These are phyloP conservation scores for Haplosporangium sp. DNA, from an alignment of 371 early-diverging fungal genomes.

Conservation along the genomic window DNA sequence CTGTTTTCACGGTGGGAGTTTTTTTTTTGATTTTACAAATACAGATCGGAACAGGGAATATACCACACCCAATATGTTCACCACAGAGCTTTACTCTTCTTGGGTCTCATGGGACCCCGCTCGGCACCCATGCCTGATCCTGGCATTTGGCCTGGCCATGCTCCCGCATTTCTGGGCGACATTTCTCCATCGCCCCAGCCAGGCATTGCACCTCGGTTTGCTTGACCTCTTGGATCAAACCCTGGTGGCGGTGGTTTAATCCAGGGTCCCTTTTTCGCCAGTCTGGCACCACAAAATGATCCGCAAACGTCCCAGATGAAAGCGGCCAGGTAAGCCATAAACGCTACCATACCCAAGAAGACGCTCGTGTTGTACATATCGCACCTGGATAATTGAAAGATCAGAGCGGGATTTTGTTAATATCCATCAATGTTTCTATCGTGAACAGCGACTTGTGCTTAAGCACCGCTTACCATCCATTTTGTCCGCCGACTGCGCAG, in stretches of 20 bases:
- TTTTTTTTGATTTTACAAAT: neutral
- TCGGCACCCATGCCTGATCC: slow-evolving; percentile 11
- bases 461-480: slow-evolving; percentile 46
- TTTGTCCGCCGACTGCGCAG: slow-evolving; percentile 60
- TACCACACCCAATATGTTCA: neutral
- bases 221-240: slow-evolving; percentile 7
- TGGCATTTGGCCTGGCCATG: slow-evolving; percentile 22
- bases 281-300: slow-evolving; percentile 48
- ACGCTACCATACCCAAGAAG: slow-evolving; percentile 64
- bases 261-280: slow-evolving; percentile 14
- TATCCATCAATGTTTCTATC: no score
- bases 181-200: slow-evolving; percentile 9
- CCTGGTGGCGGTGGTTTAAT: slow-evolving; percentile 47
- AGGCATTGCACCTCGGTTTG: slow-evolving; percentile 7
- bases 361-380: slow-evolving; percentile 69
- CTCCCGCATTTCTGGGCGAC: slow-evolving; percentile 12
- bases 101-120: slow-evolving; percentile 10
- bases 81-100: slow-evolving; percentile 38
- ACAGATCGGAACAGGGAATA: neutral
- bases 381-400: slow-evolving; percentile 53
- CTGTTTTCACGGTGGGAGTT: no score
- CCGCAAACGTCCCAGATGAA: slow-evolving; percentile 65
- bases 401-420: neutral
- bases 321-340: slow-evolving; percentile 59
- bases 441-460: no score